A percentile compares a stretch with the other conserved stretches of the same genome.
Conservation (phyloP, 1,284 basidiomycete genomes). For the Leccinum ponderosum region DNA sequence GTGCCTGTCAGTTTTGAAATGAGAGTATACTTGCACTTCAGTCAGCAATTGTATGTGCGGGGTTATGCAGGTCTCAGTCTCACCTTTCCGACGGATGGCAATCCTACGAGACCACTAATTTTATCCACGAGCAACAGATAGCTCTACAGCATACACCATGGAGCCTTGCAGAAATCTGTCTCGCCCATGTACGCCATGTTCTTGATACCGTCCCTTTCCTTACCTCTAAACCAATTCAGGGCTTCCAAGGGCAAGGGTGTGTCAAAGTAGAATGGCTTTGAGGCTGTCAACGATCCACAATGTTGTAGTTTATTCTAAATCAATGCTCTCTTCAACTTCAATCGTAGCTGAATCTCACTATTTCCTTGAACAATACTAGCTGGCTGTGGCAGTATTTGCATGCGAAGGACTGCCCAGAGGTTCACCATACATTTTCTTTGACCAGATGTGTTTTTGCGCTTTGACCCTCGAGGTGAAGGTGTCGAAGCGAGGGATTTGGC, state of each 20-base stretch:
- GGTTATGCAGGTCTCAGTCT: no score
- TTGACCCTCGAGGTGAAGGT: constrained; percentile 51
- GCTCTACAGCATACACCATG: no score
- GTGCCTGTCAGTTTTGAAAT: no score
- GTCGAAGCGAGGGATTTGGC: constrained; percentile 48
- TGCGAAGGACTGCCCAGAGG: constrained; percentile 89
- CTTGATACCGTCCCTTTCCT: constrained; percentile 50
- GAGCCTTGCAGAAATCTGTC: constrained; percentile 76
- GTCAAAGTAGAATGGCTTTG: constrained; percentile 91
- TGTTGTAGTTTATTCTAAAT: no score
- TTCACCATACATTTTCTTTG: constrained; percentile 91
- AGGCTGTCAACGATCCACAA: constrained; percentile 72
- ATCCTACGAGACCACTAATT: no score
- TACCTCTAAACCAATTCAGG: constrained; percentile 88
- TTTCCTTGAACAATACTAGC: constrained; percentile 89
- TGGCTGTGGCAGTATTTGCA: constrained; percentile 87
- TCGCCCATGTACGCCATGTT: constrained; percentile 82
- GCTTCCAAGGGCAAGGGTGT: constrained; percentile 81
- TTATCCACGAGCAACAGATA: no score
- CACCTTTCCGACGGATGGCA: no score
- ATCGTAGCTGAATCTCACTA: constrained; percentile 46
- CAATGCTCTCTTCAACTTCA: not conserved
- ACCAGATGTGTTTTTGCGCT: constrained; percentile 75
- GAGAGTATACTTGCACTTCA: no score
- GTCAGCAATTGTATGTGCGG: no score